Evolutionary conservation across 805 yeast genomes (phyloP).

Genomic region (Candida nanaspora): DNA sequence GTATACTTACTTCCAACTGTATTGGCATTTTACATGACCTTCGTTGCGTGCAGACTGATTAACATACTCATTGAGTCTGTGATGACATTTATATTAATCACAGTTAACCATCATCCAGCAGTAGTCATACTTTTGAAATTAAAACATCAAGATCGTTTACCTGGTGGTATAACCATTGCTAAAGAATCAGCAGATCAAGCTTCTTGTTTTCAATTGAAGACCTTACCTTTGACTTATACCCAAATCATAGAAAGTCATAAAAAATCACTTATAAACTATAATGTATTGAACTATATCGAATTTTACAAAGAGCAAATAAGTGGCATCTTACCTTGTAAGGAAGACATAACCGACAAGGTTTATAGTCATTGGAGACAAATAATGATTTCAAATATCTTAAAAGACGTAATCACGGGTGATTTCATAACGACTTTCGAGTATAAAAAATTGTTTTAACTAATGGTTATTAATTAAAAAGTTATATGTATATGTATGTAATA

Average conservation of each 20-base stretch:
- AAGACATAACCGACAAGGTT: conserved; percentile 10
- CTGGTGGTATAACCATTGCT: conserved; percentile 41
- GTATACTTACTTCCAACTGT: conserved; percentile 82
- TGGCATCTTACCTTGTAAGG: too few species aligned
- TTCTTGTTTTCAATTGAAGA: conserved; percentile 13
- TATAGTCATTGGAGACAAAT: conserved; percentile 20
- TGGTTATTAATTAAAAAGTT: not conserved
- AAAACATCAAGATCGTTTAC: conserved; percentile 66
- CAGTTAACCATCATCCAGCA: conserved; percentile 78
- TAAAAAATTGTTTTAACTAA: conserved; percentile 20
- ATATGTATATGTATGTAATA: not conserved
- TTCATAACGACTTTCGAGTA: conserved; percentile 22
- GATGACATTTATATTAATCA: conserved; percentile 53
- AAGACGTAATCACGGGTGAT: conserved; percentile 21
- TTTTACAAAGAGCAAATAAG: too few species aligned
- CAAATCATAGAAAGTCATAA: conserved; percentile 23
- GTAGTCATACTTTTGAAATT: conserved; percentile 73
- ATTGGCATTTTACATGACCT: conserved; percentile 72
- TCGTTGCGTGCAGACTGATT: conserved; percentile 51
- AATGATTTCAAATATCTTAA: conserved; percentile 12
- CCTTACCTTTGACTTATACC: conserved; percentile 18
- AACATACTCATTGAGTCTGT: conserved; percentile 41
- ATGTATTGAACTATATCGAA: conserved; percentile 13
- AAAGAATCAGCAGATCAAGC: conserved; percentile 2
- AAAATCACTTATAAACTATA: conserved; percentile 22